Base-by-base conservation (phyloP, 768 basidiomycete genomes). In the Xerocomus potaroensis region DNA sequence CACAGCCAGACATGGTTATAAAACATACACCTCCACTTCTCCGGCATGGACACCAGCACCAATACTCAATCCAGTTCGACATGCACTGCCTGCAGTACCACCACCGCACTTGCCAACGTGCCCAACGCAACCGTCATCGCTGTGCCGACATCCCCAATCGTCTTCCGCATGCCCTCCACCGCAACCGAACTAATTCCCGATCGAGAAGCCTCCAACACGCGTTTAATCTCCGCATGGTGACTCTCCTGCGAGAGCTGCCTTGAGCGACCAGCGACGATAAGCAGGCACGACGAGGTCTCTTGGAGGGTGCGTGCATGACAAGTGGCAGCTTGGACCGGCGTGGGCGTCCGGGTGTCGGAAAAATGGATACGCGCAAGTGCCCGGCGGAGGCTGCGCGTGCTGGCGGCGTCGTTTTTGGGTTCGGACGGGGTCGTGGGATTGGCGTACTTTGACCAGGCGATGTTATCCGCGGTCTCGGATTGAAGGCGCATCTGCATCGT, bases 131-230 rank as follows among this genome's bases (percentile, higher is more conserved):
- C 71, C 5, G 91, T 79, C 65, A 94, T 79, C 24, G 84, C 83
- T n/a, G 83, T 78, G 3, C 83, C 89, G 10, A 91, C 84, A 64
- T 94, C 90, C 8, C 94, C 94, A 32, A 95, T 74, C 12, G 91
- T 91, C 74, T 84, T 83, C 58, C 77, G 74, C 53, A 92, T 78
- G 10, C 45, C 50, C 26, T 63, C 64, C 19, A 49, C 29, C 14
- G 40, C 47, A 5, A 41, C 33, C 8, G 38, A 6, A 0, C 48
- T 41, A 0, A 24, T 34, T 0, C 18, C 42, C 8, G 48, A 47
- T 45, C 40, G 47, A 37, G 35, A 47, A 51, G 80, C 76, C 14
- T 76, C 73, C 64, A 83, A 70, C 18, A 91, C 51, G 37, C 72
- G 69, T 52, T 79, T 79, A 45, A 93, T 64, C 68, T 96, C 93